phyloP scores from a whole-genome alignment of 768 basidiomycete genomes.

The Auriscalpium vulgare region DNA sequence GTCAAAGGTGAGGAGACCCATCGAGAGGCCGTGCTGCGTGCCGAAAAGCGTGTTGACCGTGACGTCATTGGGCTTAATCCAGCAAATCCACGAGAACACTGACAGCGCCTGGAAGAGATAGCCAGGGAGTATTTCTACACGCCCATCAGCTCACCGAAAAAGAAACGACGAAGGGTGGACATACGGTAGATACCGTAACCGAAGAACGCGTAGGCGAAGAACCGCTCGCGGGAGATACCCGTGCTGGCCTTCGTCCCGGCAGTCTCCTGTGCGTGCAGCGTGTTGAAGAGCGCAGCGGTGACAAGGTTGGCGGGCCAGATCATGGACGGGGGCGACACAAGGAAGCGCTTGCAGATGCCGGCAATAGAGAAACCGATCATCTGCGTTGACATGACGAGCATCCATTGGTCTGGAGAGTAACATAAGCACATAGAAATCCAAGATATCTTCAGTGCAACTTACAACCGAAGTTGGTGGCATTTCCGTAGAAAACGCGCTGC shows the following conservation, averaged over 20 bases:
- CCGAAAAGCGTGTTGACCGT: slow-evolving; percentile 47
- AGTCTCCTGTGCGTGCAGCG: slow-evolving; percentile 59
- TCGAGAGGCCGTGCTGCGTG: neutral
- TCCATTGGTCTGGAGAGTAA: slow-evolving; percentile 30
- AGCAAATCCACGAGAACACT: slow-evolving; percentile 33
- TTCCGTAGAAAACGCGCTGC: slow-evolving; percentile 36
- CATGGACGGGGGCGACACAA: slow-evolving; percentile 49
- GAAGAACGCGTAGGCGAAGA: slow-evolving; percentile 60
- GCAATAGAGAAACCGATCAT: slow-evolving; percentile 78
- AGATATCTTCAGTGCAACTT: slow-evolving; percentile 29
- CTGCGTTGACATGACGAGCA: slow-evolving; percentile 64
- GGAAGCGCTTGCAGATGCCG: slow-evolving; percentile 64
- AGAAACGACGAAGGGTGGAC: neutral
- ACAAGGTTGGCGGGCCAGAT: slow-evolving; percentile 30
- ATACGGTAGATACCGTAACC: neutral
- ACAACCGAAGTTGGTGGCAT: slow-evolving; percentile 28
- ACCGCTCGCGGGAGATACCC: slow-evolving; percentile 63
- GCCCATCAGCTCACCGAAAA: neutral
- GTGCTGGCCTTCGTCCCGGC: slow-evolving; percentile 47
- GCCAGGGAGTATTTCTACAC: neutral
- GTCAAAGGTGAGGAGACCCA: neutral
- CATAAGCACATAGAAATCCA: neutral
- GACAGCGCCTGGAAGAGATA: slow-evolving; percentile 27
- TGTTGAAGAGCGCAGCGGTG: slow-evolving; percentile 66
- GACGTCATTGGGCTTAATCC: slow-evolving; percentile 35